Evolutionary conservation across 257 asterid species (phyloP), one percentile per base, ranked within the genome.

Genomic region (Petunia axillaris): DNA sequence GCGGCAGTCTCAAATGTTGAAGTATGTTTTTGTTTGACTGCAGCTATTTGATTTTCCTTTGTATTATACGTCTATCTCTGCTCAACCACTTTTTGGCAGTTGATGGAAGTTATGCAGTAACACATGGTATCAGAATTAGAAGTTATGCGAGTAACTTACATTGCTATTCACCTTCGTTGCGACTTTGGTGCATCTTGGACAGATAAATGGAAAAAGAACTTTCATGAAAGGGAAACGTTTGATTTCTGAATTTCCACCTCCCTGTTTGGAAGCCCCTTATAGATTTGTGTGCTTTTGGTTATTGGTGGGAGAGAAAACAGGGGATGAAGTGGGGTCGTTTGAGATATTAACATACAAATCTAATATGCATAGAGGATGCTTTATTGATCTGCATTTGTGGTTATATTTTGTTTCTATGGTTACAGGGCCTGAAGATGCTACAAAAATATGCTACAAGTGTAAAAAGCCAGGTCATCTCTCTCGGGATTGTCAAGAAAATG

Each of bases 401-500:
- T 63, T 52, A 58, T 54, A 36, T 25, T 52, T 76, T 60, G 35
- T 75, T 70, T 38, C 44, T 79, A 25, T 80, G 41, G 52, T 81
- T 74, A 83, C 89, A 90, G 93, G 74, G 62, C 82, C 89, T 74
- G 83, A 89, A 39, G 95, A 92, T 82, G 92, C 93, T 77, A 63
- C 89, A 16, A 93, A 90, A 87, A 85, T 95, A 84, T 95, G 99
- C 83, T 95, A 92, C 85, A 95, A 90, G 84, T 95, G 99, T 84
- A 93, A 95, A 84, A 95, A 88, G 85, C 85, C 76, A 3, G 99
- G 99, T 76, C 99, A 95, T 82, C 82, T 87, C 67, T 89, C 98
- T 64, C 95, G 97, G 81, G 98, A 95, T 52, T 95, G 99, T 82
- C 93, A 85, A 13, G 98, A 93, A 83, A 89, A 87, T 71, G 85